A percentile compares a stretch with the other conserved stretches of the same genome.
Conservation (phyloP, 2,329 filamentous ascomycete species). For the Alternaria sp. region DNA sequence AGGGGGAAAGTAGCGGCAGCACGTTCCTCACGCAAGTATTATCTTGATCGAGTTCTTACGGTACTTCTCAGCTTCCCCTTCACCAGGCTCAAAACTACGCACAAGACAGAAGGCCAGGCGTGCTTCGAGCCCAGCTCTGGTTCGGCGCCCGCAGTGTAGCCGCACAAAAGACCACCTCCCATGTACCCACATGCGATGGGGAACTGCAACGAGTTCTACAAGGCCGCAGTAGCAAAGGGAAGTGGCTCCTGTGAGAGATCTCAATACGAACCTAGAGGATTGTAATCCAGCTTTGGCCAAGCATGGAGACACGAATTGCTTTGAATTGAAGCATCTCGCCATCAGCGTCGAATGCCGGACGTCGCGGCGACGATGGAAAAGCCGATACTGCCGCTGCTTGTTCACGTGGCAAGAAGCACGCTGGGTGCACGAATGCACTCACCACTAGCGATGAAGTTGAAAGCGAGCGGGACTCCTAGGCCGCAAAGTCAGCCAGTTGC, state of each 20-base stretch:
- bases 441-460: slow-evolving; percentile 93
- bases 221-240: slow-evolving; percentile 10
- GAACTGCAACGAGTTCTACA: neutral
- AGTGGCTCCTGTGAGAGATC: slow-evolving; percentile 43
- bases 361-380: slow-evolving; percentile 15
- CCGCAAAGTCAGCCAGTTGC: slow-evolving; percentile 24
- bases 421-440: slow-evolving; percentile 63
- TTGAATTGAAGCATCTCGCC: neutral
- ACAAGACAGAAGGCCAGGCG: slow-evolving; percentile 7
- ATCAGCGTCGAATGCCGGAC: neutral
- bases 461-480: slow-evolving; percentile 76
- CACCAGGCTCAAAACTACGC: slow-evolving; percentile 11
- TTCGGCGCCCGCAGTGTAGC: slow-evolving; percentile 87
- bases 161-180: slow-evolving; percentile 48
- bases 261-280: slow-evolving; percentile 50
- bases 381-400: slow-evolving; percentile 69
- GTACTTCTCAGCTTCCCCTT: slow-evolving; percentile 88
- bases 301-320: slow-evolving; percentile 19
- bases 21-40: slow-evolving; percentile 99
- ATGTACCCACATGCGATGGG: neutral
- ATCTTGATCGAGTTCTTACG: slow-evolving; percentile 98
- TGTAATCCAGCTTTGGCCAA: slow-evolving; percentile 20
- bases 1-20: slow-evolving; percentile 74
- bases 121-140: slow-evolving; percentile 36
- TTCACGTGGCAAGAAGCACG: slow-evolving; percentile 48